Conservation (phyloP, 345 rosid species). For the Kandelia obovata region DNA sequence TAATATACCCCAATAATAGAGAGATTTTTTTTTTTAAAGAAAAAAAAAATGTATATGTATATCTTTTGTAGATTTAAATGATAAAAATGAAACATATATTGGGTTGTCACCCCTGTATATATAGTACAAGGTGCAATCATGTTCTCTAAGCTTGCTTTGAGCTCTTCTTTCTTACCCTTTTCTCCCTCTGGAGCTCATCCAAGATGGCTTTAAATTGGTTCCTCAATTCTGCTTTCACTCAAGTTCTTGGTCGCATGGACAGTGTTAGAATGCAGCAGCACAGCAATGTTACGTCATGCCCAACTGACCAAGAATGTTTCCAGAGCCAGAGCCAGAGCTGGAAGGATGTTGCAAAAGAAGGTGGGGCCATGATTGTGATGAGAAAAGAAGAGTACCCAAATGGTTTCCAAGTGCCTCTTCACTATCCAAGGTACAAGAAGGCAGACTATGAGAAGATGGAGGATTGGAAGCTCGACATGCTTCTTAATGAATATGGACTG, state of each 20-base stretch:
- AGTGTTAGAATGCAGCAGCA: neutral
- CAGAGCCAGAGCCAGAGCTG: constrained; percentile 5
- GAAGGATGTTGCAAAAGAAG: neutral
- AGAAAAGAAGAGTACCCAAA: constrained; percentile 32
- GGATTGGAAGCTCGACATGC: constrained; percentile 47
- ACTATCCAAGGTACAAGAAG: constrained; percentile 46
- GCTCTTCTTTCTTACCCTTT: neutral
- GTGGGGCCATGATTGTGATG: constrained; percentile 1
- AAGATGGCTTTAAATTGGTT: constrained; percentile 38
- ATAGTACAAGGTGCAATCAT: neutral
- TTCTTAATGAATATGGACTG: constrained; percentile 49
- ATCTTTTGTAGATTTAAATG: neutral
- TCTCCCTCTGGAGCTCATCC: neutral
- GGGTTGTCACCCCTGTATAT: neutral
- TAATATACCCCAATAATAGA: constrained; percentile 5
- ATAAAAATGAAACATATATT: neutral
- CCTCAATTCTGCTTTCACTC: constrained; percentile 27
- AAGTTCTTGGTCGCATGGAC: constrained; percentile 28
- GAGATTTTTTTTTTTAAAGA: neutral
- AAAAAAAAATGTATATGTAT: neutral
- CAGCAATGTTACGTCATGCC: neutral
- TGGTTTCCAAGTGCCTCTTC: constrained; percentile 57
- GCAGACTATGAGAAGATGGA: constrained; percentile 56
- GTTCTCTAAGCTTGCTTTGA: neutral
- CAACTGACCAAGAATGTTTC: neutral